These are phyloP conservation scores for Penicillium palitans DNA, from an alignment of 2,329 filamentous ascomycete species.

Conservation along the genomic window DNA sequence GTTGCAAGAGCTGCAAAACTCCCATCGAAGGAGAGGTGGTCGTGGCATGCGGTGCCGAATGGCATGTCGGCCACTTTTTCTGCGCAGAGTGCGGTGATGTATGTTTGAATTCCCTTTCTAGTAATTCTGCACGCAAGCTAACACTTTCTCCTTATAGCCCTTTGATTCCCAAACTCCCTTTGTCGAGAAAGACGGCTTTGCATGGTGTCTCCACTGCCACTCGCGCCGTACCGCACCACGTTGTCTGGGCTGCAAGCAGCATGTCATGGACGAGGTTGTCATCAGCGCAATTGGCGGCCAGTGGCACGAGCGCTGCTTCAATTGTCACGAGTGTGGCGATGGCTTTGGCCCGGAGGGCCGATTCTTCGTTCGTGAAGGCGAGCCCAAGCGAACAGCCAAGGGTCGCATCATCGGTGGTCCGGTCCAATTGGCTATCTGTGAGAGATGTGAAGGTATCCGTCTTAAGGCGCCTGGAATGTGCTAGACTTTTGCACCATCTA, in stretches of 20 bases:
- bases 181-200: conserved; percentile 96
- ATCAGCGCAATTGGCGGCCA: conserved; percentile 85
- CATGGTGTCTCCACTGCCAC: conserved; percentile 93
- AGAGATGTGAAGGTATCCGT: conserved; percentile 61
- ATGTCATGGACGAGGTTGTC: conserved; percentile 87
- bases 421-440: conserved; percentile 61
- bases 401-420: conserved; percentile 49
- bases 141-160: conserved; percentile 41
- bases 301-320: conserved; percentile 93
- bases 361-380: conserved; percentile 62
- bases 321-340: conserved; percentile 67
- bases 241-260: conserved; percentile 78
- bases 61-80: conserved; percentile 98
- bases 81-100: conserved; percentile 94
- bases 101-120: conserved; percentile 21
- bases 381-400: conserved; percentile 46
- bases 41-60: conserved; percentile 89
- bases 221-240: conserved; percentile 87
- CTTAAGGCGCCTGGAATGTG: conserved; percentile 55
- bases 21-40: conserved; percentile 95
- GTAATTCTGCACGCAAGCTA: conserved; percentile 8
- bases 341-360: conserved; percentile 60
- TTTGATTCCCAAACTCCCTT: conserved; percentile 70
- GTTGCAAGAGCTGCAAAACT: conserved; percentile 94
- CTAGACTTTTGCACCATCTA: conserved; percentile 7